These are phyloP conservation scores for Scytalidium sp. DNA, from an alignment of 2,329 filamentous ascomycete genomes.

Conservation along the genomic window DNA sequence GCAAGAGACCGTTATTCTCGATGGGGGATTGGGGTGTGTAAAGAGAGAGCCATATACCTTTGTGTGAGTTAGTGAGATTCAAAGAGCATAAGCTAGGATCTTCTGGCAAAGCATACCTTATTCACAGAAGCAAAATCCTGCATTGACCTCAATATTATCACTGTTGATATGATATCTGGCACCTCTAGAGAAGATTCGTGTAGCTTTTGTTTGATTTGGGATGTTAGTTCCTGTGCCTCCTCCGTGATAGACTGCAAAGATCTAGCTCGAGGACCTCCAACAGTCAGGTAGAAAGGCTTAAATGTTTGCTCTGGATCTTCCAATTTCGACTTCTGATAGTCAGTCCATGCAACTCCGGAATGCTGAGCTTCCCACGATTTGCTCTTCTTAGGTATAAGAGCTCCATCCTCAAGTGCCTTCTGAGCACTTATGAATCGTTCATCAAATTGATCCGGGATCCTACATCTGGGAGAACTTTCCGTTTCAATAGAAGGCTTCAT, in stretches of 20 bases:
- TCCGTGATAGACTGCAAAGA: conserved; percentile 33
- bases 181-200: conserved; percentile 31
- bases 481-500: conserved; percentile 33
- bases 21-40: conserved; percentile 73
- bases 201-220: conserved; percentile 41
- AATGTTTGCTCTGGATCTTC: background rate
- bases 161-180: conserved; percentile 48
- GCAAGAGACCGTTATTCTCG: conserved; percentile 79
- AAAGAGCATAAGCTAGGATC: too few relatives aligned
- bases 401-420: conserved; percentile 4
- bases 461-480: conserved; percentile 29
- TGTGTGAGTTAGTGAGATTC: conserved; percentile 4
- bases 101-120: conserved; percentile 24
- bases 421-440: conserved; percentile 43
- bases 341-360: background rate
- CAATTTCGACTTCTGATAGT: background rate
- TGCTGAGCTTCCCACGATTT: background rate
- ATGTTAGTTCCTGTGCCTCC: conserved; percentile 47
- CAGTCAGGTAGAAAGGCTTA: background rate
- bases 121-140: conserved; percentile 75
- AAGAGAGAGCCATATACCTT: conserved; percentile 73
- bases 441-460: conserved; percentile 67
- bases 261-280: background rate
- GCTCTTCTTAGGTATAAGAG: background rate
- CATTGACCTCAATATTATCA: conserved; percentile 77